A percentile compares a stretch with the other conserved stretches of the same genome.
These are phyloP conservation scores for Rhodotorula glutinis DNA, from an alignment of 1,284 basidiomycete species.

Conservation along the genomic window DNA sequence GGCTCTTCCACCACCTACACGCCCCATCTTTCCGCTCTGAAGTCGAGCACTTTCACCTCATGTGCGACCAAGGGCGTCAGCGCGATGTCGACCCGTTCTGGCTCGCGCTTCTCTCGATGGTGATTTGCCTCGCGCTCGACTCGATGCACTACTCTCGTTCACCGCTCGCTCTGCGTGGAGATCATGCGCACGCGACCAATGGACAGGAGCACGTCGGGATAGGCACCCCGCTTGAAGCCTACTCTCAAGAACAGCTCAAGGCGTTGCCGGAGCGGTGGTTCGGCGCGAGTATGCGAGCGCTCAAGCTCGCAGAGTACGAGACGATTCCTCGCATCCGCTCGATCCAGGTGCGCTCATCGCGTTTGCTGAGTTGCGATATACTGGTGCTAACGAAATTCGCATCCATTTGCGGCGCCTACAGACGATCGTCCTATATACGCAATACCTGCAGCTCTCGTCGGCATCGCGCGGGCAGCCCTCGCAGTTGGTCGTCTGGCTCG, in stretches of 20 bases:
- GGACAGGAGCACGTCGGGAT: not conserved
- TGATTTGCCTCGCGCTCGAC: conserved; percentile 39
- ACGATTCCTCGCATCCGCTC: conserved; percentile 31
- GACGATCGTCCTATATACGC: conserved; percentile 41
- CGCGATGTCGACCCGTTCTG: conserved; percentile 37
- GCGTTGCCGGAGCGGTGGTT: conserved; percentile 35
- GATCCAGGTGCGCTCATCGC: conserved; percentile 26
- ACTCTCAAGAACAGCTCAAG: conserved; percentile 27
- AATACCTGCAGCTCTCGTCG: conserved; percentile 40
- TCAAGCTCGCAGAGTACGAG: conserved; percentile 36
- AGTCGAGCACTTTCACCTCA: conserved; percentile 32
- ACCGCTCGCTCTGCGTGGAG: conserved; percentile 30
- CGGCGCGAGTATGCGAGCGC: conserved; percentile 30
- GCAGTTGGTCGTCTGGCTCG: conserved; percentile 41
- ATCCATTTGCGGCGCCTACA: conserved; percentile 1
- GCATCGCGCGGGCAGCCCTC: conserved; percentile 36
- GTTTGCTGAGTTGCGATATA: not conserved
- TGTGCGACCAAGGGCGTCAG: conserved; percentile 26
- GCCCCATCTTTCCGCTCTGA: conserved; percentile 32
- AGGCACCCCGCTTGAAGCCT: conserved; percentile 21
- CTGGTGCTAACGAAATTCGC: not conserved
- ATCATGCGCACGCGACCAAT: not conserved
- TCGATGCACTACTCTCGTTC: conserved; percentile 31
- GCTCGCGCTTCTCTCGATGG: conserved; percentile 40
- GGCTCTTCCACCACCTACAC: conserved; percentile 38